phyloP scores from a whole-genome alignment of 805 yeast species.

The Suhomyces xylopsoci region DNA sequence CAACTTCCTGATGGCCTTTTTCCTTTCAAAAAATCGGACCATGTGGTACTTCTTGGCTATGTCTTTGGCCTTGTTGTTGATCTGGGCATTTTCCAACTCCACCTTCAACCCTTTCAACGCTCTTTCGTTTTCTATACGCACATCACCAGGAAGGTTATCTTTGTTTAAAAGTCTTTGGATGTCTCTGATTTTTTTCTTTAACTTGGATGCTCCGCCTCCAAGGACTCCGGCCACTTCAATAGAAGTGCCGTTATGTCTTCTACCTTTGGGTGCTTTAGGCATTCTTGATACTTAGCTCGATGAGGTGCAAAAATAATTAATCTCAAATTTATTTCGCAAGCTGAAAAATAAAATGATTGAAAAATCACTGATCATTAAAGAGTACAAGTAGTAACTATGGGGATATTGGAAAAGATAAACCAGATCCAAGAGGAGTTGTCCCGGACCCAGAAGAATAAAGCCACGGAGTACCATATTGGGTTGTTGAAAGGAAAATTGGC shows the following conservation, averaged over 20 bases:
- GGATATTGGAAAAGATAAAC: slow-evolving; percentile 63
- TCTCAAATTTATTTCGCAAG: background rate
- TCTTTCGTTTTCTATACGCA: slow-evolving; percentile 70
- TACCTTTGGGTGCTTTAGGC: slow-evolving; percentile 17
- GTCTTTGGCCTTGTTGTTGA: slow-evolving; percentile 44
- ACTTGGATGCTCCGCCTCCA: slow-evolving; percentile 46
- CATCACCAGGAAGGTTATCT: slow-evolving; percentile 60
- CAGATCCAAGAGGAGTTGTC: slow-evolving; percentile 92
- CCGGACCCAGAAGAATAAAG: slow-evolving; percentile 94
- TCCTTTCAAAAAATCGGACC: slow-evolving; percentile 88
- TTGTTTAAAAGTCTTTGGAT: slow-evolving; percentile 65
- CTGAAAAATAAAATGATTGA: background rate
- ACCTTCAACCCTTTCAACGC: slow-evolving; percentile 61
- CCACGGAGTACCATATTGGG: slow-evolving; percentile 96
- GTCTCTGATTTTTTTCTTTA: slow-evolving; percentile 85
- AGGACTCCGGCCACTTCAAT: slow-evolving; percentile 28
- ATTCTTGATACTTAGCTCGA: slow-evolving; percentile 4
- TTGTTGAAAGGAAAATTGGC: slow-evolving; percentile 93
- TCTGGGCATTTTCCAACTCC: slow-evolving; percentile 52
- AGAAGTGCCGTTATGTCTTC: slow-evolving; percentile 17
- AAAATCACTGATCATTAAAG: background rate
- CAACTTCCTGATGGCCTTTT: slow-evolving; percentile 74
- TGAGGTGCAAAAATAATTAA: background rate
- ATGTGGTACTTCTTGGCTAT: slow-evolving; percentile 79
- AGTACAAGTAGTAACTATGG: slow-evolving; percentile 6